phyloP scores from a whole-genome alignment of 2,329 filamentous ascomycete species.

The Leptographium flavum region DNA sequence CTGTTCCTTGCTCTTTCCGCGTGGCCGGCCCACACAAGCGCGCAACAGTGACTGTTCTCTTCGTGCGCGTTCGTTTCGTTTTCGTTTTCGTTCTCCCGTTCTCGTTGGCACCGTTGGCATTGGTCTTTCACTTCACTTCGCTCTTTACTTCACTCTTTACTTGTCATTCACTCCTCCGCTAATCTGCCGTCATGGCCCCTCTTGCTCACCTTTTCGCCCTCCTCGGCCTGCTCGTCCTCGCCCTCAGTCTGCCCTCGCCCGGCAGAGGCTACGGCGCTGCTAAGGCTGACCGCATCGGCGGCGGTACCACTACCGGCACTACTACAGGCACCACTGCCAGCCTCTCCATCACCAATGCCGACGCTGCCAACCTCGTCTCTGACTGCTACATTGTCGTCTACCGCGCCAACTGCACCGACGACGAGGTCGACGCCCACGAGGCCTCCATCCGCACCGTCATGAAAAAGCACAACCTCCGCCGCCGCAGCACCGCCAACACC shows the following conservation, averaged over 20 bases:
- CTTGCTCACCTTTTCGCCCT: constrained; percentile 5
- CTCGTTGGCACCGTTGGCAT: too few species aligned
- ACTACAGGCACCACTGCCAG: constrained; percentile 21
- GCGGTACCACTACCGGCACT: constrained; percentile 4
- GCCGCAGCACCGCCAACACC: constrained; percentile 17
- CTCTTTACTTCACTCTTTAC: too few species aligned
- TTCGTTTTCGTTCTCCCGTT: neutral
- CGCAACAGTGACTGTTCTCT: too few species aligned
- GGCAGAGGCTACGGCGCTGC: constrained; percentile 4
- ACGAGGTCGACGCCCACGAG: constrained; percentile 34
- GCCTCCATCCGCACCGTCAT: constrained; percentile 31
- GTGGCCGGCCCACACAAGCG: too few species aligned
- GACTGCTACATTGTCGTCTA: constrained; percentile 53
- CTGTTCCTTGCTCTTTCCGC: neutral
- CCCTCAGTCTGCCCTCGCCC: constrained; percentile 1
- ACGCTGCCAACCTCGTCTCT: constrained; percentile 32
- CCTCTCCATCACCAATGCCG: constrained; percentile 34
- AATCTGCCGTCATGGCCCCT: constrained; percentile 12
- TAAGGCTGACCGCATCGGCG: neutral
- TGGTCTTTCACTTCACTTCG: too few species aligned
- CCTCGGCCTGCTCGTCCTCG: constrained; percentile 3
- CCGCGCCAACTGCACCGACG: constrained; percentile 36
- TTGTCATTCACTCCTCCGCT: neutral
- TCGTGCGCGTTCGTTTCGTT: too few species aligned
- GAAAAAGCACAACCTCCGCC: constrained; percentile 35